A percentile compares a stretch with the other conserved stretches of the same genome.
Evolutionary conservation across 139 green algal species (phyloP).

Genomic region (Chlorella sp.): DNA sequence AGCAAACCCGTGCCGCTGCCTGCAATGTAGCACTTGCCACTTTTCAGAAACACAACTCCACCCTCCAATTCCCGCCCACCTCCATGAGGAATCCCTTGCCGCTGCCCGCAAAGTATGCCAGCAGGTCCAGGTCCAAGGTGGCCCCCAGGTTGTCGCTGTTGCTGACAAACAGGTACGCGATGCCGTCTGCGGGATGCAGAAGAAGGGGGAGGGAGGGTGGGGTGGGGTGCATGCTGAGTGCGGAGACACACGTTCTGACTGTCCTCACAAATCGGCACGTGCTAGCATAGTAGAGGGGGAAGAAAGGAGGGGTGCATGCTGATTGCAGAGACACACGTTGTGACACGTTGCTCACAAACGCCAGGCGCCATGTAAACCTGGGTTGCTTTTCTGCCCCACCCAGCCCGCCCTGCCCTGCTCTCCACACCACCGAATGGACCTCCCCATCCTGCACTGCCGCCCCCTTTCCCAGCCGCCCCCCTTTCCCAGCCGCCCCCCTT

Average conservation of each 20-base stretch:
- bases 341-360: no score
- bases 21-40: neutral
- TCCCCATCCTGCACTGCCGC: no score
- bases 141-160: conserved; percentile 95
- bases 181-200: conserved; percentile 53
- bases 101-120: conserved; percentile 81
- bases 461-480: no score
- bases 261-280: conserved; percentile 82
- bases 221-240: neutral
- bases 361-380: no score
- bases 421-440: no score
- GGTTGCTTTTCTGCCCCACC: no score
- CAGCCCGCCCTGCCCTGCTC: no score
- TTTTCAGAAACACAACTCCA: neutral
- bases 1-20: no score
- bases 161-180: conserved; percentile 79
- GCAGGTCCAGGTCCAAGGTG: conserved; percentile 87
- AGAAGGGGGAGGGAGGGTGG: neutral
- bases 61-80: conserved; percentile 44
- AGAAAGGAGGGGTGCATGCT: neutral
- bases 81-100: conserved; percentile 90
- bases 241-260: no score
- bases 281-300: conserved; percentile 31
- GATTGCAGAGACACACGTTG: neutral
- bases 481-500: no score